These are phyloP conservation scores for Knufia petricola DNA, from an alignment of 2,329 filamentous ascomycete species.

Conservation along the genomic window DNA sequence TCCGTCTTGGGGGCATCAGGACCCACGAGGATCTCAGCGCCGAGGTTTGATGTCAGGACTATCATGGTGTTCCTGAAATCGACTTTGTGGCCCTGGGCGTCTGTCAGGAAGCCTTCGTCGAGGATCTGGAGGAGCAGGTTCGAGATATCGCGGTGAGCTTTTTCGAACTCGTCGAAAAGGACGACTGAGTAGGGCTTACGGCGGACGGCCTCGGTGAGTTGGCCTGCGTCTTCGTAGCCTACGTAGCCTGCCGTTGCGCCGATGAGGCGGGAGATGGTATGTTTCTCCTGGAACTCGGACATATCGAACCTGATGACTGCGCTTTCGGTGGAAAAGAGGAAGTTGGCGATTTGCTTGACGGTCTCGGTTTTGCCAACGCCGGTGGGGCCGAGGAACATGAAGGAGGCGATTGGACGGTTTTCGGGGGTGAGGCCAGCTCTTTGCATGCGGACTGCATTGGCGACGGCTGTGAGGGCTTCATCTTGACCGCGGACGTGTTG, in stretches of 20 bases:
- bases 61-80: conserved; percentile 97
- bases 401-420: conserved; percentile 81
- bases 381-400: conserved; percentile 96
- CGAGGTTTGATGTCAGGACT: conserved; percentile 89
- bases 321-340: conserved; percentile 84
- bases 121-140: conserved; percentile 85
- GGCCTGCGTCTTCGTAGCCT: conserved; percentile 92
- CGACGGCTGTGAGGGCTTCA: conserved; percentile 80
- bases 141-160: conserved; percentile 91
- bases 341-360: conserved; percentile 88
- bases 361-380: conserved; percentile 96
- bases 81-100: conserved; percentile 90
- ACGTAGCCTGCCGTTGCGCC: conserved; percentile 91
- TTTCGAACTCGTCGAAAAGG: conserved; percentile 95
- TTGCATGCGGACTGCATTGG: conserved; percentile 88
- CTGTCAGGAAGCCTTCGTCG: conserved; percentile 91
- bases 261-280: conserved; percentile 86
- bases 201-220: conserved; percentile 88
- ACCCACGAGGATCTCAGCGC: conserved; percentile 80
- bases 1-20: conserved; percentile 46
- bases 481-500: conserved; percentile 85
- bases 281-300: conserved; percentile 96
- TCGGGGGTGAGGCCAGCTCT: conserved; percentile 84
- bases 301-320: conserved; percentile 94
- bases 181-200: conserved; percentile 92